Conservation (phyloP, 2,329 filamentous ascomycete species). For the Botryotinia narcissicola region DNA sequence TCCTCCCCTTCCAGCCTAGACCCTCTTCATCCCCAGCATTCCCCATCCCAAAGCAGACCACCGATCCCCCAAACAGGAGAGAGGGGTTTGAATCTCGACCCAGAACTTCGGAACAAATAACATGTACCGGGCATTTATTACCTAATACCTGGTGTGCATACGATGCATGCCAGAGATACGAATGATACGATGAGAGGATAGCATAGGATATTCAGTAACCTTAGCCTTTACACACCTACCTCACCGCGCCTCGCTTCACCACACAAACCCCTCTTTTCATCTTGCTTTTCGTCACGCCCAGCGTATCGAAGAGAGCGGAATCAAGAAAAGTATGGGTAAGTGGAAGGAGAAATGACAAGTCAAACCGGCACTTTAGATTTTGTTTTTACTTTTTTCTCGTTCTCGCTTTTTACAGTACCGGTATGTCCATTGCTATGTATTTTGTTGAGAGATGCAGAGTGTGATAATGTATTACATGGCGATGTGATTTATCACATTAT, state of each 20-base stretch:
- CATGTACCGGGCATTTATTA: not conserved
- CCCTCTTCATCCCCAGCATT: not conserved
- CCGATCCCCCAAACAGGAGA: not conserved
- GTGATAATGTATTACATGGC: not conserved
- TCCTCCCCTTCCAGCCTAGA: not conserved
- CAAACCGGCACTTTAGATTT: not conserved
- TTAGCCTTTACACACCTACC: not conserved
- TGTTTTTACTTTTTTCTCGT: not conserved
- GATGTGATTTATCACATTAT: not conserved
- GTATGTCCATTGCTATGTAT: fast-evolving
- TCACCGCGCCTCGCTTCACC: not conserved
- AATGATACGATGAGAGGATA: not conserved
- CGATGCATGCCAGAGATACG: too few species aligned
- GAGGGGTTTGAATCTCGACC: not conserved
- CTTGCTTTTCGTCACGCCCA: not conserved
- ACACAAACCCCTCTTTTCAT: not conserved
- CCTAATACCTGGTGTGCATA: not conserved
- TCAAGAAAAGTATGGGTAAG: not conserved
- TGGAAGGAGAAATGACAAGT: not conserved
- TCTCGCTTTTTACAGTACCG: not conserved
- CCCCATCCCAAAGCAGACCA: not conserved
- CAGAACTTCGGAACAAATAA: not conserved
- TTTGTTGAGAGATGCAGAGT: not conserved
- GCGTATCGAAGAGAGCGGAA: not conserved
- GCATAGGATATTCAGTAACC: not conserved